phyloP scores from a whole-genome alignment of 495 filamentous ascomycete genomes.

The Aspergillus taichungensis region DNA sequence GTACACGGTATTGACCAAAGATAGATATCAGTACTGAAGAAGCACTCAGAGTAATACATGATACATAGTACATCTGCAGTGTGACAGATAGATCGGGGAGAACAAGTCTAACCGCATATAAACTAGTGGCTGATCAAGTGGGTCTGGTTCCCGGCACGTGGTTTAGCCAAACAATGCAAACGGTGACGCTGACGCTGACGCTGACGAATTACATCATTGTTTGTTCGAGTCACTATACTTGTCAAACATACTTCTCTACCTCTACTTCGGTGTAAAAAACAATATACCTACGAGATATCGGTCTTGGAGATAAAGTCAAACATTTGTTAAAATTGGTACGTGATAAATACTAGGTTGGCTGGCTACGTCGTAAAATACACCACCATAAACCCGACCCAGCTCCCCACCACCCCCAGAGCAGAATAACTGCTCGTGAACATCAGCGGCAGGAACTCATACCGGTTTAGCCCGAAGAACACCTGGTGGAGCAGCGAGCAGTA shows the following conservation, averaged over 20 bases:
- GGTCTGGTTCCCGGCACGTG: slow-evolving; percentile 28
- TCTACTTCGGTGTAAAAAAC: too few species aligned
- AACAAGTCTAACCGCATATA: slow-evolving; percentile 21
- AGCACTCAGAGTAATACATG: too few species aligned
- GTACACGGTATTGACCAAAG: too few species aligned
- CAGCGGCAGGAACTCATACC: slow-evolving; percentile 82
- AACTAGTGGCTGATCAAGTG: slow-evolving; percentile 19
- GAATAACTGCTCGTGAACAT: slow-evolving; percentile 98
- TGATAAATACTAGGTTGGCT: background rate
- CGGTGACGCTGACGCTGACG: slow-evolving; percentile 7
- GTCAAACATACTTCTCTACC: background rate
- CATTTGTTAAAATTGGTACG: background rate
- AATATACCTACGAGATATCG: too few species aligned
- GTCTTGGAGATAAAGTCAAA: background rate
- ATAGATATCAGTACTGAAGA: too few species aligned
- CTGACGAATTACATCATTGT: slow-evolving; percentile 15
- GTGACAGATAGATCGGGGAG: slow-evolving; percentile 7
- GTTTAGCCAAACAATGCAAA: slow-evolving; percentile 25
- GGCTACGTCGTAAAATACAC: slow-evolving; percentile 72
- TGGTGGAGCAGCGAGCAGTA: slow-evolving; percentile 83
- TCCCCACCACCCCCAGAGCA: slow-evolving; percentile 88
- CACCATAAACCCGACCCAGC: slow-evolving; percentile 92
- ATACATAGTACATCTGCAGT: slow-evolving; percentile 7
- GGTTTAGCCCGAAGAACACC: slow-evolving; percentile 65
- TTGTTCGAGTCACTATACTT: background rate